Base-by-base conservation (phyloP, 2,329 filamentous ascomycete species). In the Botrytis sinoallii region DNA sequence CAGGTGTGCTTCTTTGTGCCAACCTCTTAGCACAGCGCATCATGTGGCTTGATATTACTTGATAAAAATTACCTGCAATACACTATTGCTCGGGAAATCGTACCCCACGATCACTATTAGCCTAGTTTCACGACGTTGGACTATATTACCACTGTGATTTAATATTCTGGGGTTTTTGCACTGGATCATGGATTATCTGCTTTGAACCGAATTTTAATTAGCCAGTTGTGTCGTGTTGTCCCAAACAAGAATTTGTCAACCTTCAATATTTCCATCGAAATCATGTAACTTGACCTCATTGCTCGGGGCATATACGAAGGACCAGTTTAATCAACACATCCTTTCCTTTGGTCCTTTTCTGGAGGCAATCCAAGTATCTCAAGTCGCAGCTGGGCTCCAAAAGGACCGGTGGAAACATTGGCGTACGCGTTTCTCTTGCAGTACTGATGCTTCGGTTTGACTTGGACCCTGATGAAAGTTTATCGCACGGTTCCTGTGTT, bases 31-130 rank as follows among this genome's bases (percentile, higher is more conserved):
- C 14, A 32, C 29, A 42, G 48, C 55, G 66, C 35, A 69, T 57
- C 66, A 69, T 69, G 48, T 69, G 66, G 66, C 48, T 69, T 57
- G 52, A 25, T 42, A 57, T 57, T 69, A 69, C 66, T 57, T 69
- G 48, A 69, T 57, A 40, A 25, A 68, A 59, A 59, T 25, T 32
- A 25, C 35, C 4, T 57, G 40, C 9, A n/a, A 57, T 57, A 35
- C 16, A 16, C 22, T 42, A 48, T 22, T 42, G 18, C 35, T 38
- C 66, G n/a, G 66, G 40, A 42, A 57, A 42, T 29, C 40, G 25
- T 32, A 44, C 66, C 55, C 66, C 48, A 69, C 48, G 66, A 69
- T 69, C 52, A 52, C 18, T 52, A 57, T 42, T 25, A 42, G 12
- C 55, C 48, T 52, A 44, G 66, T 69, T 69, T 69, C 66, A 69